These are phyloP conservation scores for Xylariomycetidae sp. DNA, from an alignment of 2,329 filamentous ascomycete genomes.

Conservation along the genomic window DNA sequence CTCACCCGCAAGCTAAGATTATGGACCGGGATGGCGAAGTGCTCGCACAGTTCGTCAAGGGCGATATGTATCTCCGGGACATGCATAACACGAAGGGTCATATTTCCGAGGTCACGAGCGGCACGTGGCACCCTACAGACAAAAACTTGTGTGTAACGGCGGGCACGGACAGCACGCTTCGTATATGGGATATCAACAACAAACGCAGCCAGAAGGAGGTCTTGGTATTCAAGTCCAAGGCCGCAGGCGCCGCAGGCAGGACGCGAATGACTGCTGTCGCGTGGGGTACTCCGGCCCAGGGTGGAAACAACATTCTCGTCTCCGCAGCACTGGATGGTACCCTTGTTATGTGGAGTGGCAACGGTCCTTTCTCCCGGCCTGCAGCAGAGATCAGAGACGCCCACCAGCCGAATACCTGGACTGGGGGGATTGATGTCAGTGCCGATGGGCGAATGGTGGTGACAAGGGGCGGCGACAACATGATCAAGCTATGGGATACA, in stretches of 20 bases:
- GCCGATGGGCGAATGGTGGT: constrained; percentile 85
- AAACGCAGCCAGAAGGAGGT: constrained; percentile 87
- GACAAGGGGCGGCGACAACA: constrained; percentile 82
- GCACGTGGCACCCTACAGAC: constrained; percentile 85
- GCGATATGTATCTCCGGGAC: constrained; percentile 96
- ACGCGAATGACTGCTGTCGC: constrained; percentile 90
- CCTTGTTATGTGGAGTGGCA: constrained; percentile 84
- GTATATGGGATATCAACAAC: constrained; percentile 96
- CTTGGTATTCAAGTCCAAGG: constrained; percentile 90
- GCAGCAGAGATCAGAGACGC: constrained; percentile 78
- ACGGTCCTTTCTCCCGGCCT: constrained; percentile 79
- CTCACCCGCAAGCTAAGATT: constrained; percentile 84
- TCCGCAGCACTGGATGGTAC: constrained; percentile 83
- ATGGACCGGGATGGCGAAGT: constrained; percentile 84
- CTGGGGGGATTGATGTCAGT: constrained; percentile 85
- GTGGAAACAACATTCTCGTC: constrained; percentile 73
- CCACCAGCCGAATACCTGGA: constrained; percentile 81
- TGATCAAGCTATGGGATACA: constrained; percentile 95
- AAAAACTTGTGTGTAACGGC: constrained; percentile 82
- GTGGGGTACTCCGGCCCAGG: constrained; percentile 73
- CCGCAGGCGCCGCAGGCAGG: constrained; percentile 80
- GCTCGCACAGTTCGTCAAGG: constrained; percentile 85
- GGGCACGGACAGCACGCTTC: constrained; percentile 87
- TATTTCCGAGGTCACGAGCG: constrained; percentile 83
- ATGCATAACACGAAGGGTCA: constrained; percentile 98